phyloP scores from a whole-genome alignment of 371 early-diverging fungal species.

The Dinochytrium kinnereticum region DNA sequence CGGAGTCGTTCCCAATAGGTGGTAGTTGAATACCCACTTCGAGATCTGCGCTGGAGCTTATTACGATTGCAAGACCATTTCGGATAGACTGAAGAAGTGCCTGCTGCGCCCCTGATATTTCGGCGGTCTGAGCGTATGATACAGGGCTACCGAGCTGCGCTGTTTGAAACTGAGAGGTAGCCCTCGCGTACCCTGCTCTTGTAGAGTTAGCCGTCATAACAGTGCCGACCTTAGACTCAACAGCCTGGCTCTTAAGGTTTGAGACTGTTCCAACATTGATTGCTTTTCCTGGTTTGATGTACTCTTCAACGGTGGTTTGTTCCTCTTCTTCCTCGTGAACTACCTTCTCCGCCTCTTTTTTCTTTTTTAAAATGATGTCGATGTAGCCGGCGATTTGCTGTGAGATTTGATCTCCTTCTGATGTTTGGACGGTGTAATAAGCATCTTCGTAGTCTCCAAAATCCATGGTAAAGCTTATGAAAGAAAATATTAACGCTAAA shows the following conservation, averaged over 20 bases:
- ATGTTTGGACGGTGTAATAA: slow-evolving; percentile 61
- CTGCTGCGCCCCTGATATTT: slow-evolving; percentile 50
- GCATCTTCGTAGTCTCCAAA: slow-evolving; percentile 62
- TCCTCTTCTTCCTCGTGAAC: slow-evolving; percentile 54
- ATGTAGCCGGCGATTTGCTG: slow-evolving; percentile 66
- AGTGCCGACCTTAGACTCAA: slow-evolving; percentile 34
- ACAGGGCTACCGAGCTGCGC: slow-evolving; percentile 27
- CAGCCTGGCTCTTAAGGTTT: slow-evolving; percentile 33
- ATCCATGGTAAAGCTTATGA: slow-evolving; percentile 59
- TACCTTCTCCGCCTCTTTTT: slow-evolving; percentile 50
- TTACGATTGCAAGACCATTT: slow-evolving; percentile 51
- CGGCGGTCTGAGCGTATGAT: slow-evolving; percentile 25
- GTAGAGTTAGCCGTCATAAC: slow-evolving; percentile 38
- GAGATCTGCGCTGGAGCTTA: slow-evolving; percentile 39
- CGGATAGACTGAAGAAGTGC: slow-evolving; percentile 44
- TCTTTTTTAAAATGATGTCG: slow-evolving; percentile 65
- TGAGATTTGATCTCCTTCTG: slow-evolving; percentile 63
- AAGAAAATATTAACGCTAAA: not conserved
- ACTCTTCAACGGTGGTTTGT: slow-evolving; percentile 58
- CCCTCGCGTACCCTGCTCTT: slow-evolving; percentile 35
- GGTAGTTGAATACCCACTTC: slow-evolving; percentile 47
- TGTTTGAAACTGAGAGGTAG: slow-evolving; percentile 16
- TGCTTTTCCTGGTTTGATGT: slow-evolving; percentile 50
- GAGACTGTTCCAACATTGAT: slow-evolving; percentile 41
- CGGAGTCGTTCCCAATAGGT: slow-evolving; percentile 49